Evolutionary conservation across 805 yeast genomes (phyloP), one percentile per base, ranked within the genome.

Genomic region (Starmerella bombicola): DNA sequence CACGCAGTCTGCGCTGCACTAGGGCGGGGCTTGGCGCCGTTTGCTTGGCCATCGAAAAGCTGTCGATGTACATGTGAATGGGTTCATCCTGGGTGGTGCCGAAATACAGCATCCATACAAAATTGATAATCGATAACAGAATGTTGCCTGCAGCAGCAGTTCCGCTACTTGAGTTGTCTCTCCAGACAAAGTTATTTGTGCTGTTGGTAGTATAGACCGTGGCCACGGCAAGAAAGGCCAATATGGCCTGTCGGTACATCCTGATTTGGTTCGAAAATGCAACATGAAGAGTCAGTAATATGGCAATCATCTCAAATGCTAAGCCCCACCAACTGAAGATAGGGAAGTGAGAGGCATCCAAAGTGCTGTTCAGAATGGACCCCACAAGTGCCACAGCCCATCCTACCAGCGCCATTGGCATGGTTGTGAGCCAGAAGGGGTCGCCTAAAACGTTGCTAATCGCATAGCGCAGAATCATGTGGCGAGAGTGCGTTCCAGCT

Each of bases 281-380:
- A 71, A 83, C 48, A 74, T 65, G 41, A 67, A 52, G 31, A 69
- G 68, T 45, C 72, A 67, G 57, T 4, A 74, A 51, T 17, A 80
- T 68, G 31, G 83, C 50, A 23, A 82, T 47, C 17, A 85, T 64
- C 61, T 88, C 77, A 56, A 74, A 91, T 2, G 80, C 86, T 5
- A 91, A 60, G 1, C 93, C 94, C 98, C 98, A 91, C 98, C 98
- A 88, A 3, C 91, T 74, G 61, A 88, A 80, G 49, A 74, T 73
- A 1, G 96, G 95, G 56, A 79, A 83, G 5, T 60, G 49, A 13
- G 61, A 59, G 20, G 51, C 42, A 16, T 59, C 57, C 15, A 35
- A 37, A 21, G 42, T 45, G 15, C 66, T 67, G 5, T 74, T 58
- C 1, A 80, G 76, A 16, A 81, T 75, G 13, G 93, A 81, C 2